Conservation (phyloP, 257 asterid species). For the Solanum stenotomum region DNA sequence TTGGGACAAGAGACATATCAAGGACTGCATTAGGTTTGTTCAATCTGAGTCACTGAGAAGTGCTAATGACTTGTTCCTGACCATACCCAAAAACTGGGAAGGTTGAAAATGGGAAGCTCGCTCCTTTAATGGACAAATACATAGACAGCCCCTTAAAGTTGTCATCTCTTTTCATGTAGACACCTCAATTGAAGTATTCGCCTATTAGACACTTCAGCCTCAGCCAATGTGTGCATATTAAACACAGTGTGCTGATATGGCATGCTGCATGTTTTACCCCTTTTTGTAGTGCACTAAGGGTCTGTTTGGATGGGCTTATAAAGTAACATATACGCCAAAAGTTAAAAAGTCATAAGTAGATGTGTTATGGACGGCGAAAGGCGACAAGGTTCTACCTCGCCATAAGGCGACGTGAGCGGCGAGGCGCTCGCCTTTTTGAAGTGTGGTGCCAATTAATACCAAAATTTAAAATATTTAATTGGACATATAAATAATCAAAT, state of each 20-base stretch:
- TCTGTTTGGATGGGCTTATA: neutral
- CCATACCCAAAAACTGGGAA: constrained; percentile 33
- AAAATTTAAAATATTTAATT: too few relatives aligned
- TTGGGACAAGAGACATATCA: constrained; percentile 30
- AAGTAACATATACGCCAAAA: too few relatives aligned
- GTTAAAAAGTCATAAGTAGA: neutral
- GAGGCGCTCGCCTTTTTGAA: neutral
- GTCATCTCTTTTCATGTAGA: neutral
- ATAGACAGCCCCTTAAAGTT: neutral
- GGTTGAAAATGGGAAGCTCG: constrained; percentile 32
- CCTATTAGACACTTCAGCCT: neutral
- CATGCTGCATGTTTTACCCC: neutral
- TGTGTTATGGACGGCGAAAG: neutral
- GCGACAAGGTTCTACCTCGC: neutral
- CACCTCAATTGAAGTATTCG: neutral
- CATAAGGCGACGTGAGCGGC: too few relatives aligned
- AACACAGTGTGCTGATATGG: neutral
- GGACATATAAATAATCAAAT: neutral
- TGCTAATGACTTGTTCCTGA: constrained; percentile 30
- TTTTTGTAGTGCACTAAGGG: neutral
- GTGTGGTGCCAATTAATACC: neutral
- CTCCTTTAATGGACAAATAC: constrained; percentile 5
- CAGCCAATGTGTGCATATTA: neutral
- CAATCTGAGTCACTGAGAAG: constrained; percentile 47
- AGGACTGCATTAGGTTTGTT: constrained; percentile 48